Evolutionary conservation across 2,329 filamentous ascomycete genomes (phyloP).

Genomic region (Colletotrichum theobromicola): DNA sequence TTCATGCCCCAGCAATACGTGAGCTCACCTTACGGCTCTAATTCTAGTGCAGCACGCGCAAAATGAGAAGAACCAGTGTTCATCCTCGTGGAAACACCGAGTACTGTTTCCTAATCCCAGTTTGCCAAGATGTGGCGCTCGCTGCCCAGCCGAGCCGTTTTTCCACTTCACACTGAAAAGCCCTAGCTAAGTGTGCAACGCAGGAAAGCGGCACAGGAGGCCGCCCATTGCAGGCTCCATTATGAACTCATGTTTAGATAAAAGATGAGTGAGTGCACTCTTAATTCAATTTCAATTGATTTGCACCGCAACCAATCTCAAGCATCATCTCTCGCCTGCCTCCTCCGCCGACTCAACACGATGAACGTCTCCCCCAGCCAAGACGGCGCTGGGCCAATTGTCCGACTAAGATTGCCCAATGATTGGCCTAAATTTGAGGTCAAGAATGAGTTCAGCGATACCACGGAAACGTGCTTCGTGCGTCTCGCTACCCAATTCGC

Average conservation of each 20-base stretch:
- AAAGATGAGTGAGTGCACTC: background rate
- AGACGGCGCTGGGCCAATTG: background rate
- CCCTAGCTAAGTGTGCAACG: background rate
- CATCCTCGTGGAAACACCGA: background rate
- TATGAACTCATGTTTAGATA: background rate
- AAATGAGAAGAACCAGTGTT: background rate
- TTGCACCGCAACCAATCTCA: background rate
- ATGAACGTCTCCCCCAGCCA: background rate
- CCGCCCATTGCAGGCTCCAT: background rate
- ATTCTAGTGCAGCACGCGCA: background rate
- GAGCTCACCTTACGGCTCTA: background rate
- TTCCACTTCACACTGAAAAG: background rate
- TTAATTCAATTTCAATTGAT: background rate
- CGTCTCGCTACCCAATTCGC: background rate
- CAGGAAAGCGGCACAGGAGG: background rate
- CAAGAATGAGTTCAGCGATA: background rate
- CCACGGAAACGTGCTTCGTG: background rate
- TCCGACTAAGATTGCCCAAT: background rate
- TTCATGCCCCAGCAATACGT: background rate
- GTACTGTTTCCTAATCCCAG: background rate
- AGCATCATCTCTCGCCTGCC: background rate
- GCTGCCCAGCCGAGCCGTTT: background rate
- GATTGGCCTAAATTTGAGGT: background rate
- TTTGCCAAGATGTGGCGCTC: background rate
- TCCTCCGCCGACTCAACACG: background rate